Base-by-base conservation (phyloP, 176 grass and related monocot genomes). In the Sorghum bicolor region DNA sequence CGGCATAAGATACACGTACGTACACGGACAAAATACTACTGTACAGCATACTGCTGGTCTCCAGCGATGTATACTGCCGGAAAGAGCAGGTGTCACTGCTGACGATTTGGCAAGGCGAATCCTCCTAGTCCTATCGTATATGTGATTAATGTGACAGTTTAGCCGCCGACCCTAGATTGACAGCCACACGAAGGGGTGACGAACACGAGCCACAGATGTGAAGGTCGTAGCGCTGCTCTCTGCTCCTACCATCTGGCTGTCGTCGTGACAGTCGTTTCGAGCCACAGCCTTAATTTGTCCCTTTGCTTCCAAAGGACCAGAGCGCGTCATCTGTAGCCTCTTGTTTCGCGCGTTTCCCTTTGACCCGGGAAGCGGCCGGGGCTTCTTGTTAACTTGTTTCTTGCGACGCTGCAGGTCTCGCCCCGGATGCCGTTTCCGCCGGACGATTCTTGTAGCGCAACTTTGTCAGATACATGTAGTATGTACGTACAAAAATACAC, bases 131-230 rank as follows among this genome's bases (percentile, higher is more conserved):
- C 52, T 22, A 22, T 55, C 20, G 53, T n/a, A 52, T 14, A 53
- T 14, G 14, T 47, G 57, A 41, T 86, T 57, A 89, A 73, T 82
- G 81, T 5, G 66, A 73, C 69, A 72, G 83, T 19, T 58, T 17
- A n/a, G 1, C 52, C 79, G 79, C 11, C 66, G 79, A 58, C 88
- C 79, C 57, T 38, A 14, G 26, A 47, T 68, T 10, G 0, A 24
- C 5, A 55, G 39, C 83, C 83, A 77, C 83, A 90, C 3, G 83
- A 82, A 8, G 20, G 20, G 20, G 20, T 0, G 64, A 10, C 1
- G 67, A 9, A 8, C 38, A 52, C 26, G 76, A 61, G 24, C 63
- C 71, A 68, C 48, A 82, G 10, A 53, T 2, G 29, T 2, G 29
- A 13, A 33, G 16, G 16, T 20, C 3, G 64, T 15, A 4, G 57